These are phyloP conservation scores for Globisporangium emineosum DNA, from an alignment of 352 stramenopile species.

Conservation along the genomic window DNA sequence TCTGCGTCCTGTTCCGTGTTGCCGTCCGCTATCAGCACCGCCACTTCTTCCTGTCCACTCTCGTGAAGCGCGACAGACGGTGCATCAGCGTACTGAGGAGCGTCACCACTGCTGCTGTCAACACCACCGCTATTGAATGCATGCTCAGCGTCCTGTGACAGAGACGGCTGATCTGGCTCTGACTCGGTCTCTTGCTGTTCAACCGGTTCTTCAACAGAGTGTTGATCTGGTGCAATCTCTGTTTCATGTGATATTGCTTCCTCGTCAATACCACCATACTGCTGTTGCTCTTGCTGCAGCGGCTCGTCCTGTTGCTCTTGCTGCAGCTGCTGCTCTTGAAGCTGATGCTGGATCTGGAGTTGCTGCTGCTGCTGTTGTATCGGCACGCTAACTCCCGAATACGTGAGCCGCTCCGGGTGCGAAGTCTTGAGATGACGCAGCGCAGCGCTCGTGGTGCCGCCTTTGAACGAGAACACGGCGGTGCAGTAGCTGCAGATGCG, in stretches of 20 bases:
- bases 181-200: neutral
- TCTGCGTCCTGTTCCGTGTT: neutral
- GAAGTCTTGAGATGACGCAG: slow-evolving; percentile 46
- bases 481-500: slow-evolving; percentile 46
- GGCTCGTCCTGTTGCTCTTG: neutral
- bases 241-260: neutral
- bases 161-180: neutral
- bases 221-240: neutral
- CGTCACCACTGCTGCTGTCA: neutral
- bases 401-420: slow-evolving; percentile 25
- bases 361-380: neutral
- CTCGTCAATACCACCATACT: neutral
- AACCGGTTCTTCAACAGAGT: neutral
- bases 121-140: neutral
- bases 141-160: neutral
- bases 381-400: neutral
- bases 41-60: neutral
- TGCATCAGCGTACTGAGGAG: neutral
- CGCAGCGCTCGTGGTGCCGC: slow-evolving; percentile 46
- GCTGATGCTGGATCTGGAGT: slow-evolving; percentile 2
- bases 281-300: slow-evolving; percentile 3
- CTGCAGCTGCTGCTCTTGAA: slow-evolving; percentile 4
- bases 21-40: neutral
- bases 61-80: neutral
- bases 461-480: slow-evolving; percentile 47